Conservation (phyloP, 1,139 yeast genomes). For the Saccharomycopsis hybrid region DNA sequence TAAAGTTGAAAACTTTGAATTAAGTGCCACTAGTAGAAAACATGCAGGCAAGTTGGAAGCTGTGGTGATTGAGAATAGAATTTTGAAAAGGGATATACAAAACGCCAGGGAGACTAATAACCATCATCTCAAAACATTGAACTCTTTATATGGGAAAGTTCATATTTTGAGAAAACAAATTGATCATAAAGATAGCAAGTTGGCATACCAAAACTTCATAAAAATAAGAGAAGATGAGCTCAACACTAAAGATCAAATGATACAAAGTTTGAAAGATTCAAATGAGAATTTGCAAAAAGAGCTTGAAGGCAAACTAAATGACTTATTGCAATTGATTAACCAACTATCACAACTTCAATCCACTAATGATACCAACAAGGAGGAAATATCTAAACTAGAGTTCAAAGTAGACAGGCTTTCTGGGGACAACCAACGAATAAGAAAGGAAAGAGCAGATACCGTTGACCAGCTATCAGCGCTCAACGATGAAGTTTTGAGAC, state of each 20-base stretch:
- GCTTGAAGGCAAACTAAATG: constrained; percentile 14
- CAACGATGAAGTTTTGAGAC: too few relatives aligned
- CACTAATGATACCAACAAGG: constrained; percentile 10
- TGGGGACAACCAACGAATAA: constrained; percentile 6
- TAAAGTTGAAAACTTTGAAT: neutral
- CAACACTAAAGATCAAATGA: constrained; percentile 1
- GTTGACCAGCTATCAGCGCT: neutral
- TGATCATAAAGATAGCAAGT: constrained; percentile 11
- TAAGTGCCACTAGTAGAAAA: neutral
- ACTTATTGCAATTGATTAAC: constrained; percentile 8
- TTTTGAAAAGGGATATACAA: neutral
- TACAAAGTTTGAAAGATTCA: constrained; percentile 7
- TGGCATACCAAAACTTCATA: constrained; percentile 8
- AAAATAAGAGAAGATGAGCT: constrained; percentile 10
- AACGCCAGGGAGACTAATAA: constrained; percentile 9
- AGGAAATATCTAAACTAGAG: constrained; percentile 17
- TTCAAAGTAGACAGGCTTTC: constrained; percentile 10
- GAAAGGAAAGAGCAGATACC: neutral
- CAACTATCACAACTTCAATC: constrained; percentile 16
- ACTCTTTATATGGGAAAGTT: constrained; percentile 14
- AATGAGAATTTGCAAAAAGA: constrained; percentile 15
- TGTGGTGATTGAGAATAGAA: neutral
- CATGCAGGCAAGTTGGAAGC: neutral
- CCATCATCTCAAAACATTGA: constrained; percentile 10
- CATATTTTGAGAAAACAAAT: constrained; percentile 13